These are phyloP conservation scores for Alternaria triticimaculans DNA, from an alignment of 2,329 filamentous ascomycete species.

Conservation along the genomic window DNA sequence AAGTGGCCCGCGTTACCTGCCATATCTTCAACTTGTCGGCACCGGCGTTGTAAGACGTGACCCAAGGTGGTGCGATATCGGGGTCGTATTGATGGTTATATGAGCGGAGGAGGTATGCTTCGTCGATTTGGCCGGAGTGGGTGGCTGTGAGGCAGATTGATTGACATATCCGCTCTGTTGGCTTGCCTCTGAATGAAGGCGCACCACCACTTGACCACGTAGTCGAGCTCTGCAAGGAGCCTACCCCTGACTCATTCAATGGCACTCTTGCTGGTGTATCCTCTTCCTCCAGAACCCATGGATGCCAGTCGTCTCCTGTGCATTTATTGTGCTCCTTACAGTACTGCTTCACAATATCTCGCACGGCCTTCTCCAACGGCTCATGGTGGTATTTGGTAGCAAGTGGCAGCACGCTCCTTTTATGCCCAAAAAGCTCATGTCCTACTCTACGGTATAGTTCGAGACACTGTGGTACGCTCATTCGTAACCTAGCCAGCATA, in stretches of 20 bases:
- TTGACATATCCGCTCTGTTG: slow-evolving; percentile 47
- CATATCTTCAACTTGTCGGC: slow-evolving; percentile 57
- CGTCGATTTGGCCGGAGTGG: slow-evolving; percentile 55
- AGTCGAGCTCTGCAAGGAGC: slow-evolving; percentile 22
- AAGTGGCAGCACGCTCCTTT: slow-evolving; percentile 53
- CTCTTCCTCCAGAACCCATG: slow-evolving; percentile 42
- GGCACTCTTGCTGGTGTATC: neutral
- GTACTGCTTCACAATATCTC: slow-evolving; percentile 53
- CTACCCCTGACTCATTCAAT: neutral
- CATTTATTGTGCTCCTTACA: slow-evolving; percentile 53
- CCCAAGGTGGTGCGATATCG: slow-evolving; percentile 52
- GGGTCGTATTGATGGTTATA: slow-evolving; percentile 56
- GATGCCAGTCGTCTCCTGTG: slow-evolving; percentile 54
- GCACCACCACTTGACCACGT: slow-evolving; percentile 26
- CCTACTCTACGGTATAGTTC: slow-evolving; percentile 57
- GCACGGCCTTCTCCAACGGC: slow-evolving; percentile 56
- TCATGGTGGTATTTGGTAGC: slow-evolving; percentile 59
- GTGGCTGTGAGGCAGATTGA: slow-evolving; percentile 58
- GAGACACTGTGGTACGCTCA: slow-evolving; percentile 57
- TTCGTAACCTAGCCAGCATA: slow-evolving; percentile 57
- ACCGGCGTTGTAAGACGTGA: slow-evolving; percentile 57
- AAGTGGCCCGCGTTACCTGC: slow-evolving; percentile 60
- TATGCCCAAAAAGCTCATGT: slow-evolving; percentile 56
- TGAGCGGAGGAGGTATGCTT: slow-evolving; percentile 57
- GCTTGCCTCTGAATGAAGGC: slow-evolving; percentile 11